Base-by-base conservation (phyloP, 139 green algal genomes). In the Chlamydomonas sp. region DNA sequence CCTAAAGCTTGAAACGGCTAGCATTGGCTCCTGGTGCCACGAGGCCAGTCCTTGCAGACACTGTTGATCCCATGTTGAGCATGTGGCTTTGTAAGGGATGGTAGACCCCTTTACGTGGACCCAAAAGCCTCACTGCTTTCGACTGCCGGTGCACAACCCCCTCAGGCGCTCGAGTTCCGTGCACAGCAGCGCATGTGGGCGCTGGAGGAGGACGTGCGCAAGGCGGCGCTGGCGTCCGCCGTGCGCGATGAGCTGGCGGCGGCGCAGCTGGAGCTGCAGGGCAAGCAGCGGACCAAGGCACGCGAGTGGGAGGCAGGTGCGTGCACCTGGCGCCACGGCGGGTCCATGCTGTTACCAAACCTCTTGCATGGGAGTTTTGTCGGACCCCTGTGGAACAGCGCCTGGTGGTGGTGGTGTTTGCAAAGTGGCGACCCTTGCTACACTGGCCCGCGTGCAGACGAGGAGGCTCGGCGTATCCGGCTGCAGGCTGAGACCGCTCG, bases 81-180 rank as follows among this genome's bases (percentile, higher is more conserved):
- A 18, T 20, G 4, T 18, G 14, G 49, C 1, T 61, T 16, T 8
- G 20, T 16, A 15, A 14, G 68, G 77, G n/a, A 16, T 63, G 76
- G n/a, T 66, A 12, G 12, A 10, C 0, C 12, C 64, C 9, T 63
- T 61, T 80, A 80, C 49, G 18, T 82, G 77, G 6, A 15, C 8
- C 60, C 60, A 9, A 59, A 78, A 57, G 67, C 78, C 14, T 15
- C 49, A 78, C 62, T n/a, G 77, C 68, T 57, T 73, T 80, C 69
- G 80, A 63, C 72, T 89, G 80, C 81, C 88, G 49, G 85, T 92
- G 85, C 49, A 77, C 9, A 74, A 49, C 61, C 10, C 8, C 1
- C 88, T 2, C 77, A 91, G 85, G 80, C 88, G 16, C 86, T 96
- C 58, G 93, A 96, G 88, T 96, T 95, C 87, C 86, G 92, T 80